Evolutionary conservation across 2,329 filamentous ascomycete genomes (phyloP), one percentile per base, ranked within the genome.

Genomic region (Alternaria infectoria): DNA sequence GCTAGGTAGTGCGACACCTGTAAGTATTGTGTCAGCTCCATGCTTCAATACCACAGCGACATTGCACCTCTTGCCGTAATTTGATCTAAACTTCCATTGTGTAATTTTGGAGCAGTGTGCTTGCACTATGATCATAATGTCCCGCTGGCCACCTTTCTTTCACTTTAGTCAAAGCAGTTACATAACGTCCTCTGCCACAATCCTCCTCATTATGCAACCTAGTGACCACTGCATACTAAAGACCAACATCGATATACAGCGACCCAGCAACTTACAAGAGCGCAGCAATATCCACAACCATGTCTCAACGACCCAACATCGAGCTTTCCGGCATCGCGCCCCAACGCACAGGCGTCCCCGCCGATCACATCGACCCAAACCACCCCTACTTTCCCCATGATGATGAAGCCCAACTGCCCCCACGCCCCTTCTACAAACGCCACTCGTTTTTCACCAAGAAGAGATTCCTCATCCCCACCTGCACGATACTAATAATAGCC

Each of bases 301-400:
- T 57, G 55, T 12, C n/a, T 2, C 19, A 40, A 36, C 44, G 11
- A 11, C 6, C n/a, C 6, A 40, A 15, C 21, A 50, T 36, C n/a
- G 30, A n/a, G 17, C 10, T 45, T 15, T 21, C 57, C 28, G 12
- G 10, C 3, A 46, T 61, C 4, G 4, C 49, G 4, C 23, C 44
- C 10, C 47, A 61, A 25, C 28, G 3, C 4, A 64, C 49, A 3
- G 54, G 49, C 19, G 57, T 64, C 3, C 54, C 54, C 49, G 57
- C 50, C 2, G 62, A 64, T 12, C 28, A 49, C 49, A 23, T 44
- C 30, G 58, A 64, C 7, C 30, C 54, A 0, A 64, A 64, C 44
- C 47, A 64, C 32, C 57, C 54, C 2, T 49, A 64, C n/a, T 64
- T 61, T 5, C 54, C 54, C 1, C 43, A 30, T 4, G 54, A 64